These are phyloP conservation scores for Paspalum notatum DNA, from an alignment of 176 grass and related monocot genomes.

Conservation along the genomic window DNA sequence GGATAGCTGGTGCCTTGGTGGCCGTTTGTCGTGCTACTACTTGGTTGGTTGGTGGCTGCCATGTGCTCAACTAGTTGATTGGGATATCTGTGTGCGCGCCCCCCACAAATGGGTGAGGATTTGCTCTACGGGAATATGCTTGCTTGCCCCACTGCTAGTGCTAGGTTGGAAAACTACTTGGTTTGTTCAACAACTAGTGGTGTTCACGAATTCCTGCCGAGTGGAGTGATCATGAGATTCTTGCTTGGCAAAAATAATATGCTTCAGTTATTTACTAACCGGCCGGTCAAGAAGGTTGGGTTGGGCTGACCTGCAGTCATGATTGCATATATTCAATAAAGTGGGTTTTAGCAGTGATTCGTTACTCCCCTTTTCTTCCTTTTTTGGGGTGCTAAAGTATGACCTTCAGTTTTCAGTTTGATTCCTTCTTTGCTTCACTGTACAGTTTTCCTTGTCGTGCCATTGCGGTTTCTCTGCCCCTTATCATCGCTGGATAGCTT, in stretches of 20 bases:
- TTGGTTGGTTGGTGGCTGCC: conserved; percentile 41
- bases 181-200: conserved; percentile 36
- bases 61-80: conserved; percentile 54
- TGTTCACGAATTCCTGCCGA: conserved; percentile 31
- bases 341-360: neutral
- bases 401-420: neutral
- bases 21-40: conserved; percentile 19
- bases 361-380: neutral
- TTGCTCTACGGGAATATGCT: conserved; percentile 46
- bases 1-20: conserved; percentile 45
- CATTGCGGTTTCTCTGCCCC: neutral
- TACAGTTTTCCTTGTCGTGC: neutral
- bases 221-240: conserved; percentile 14
- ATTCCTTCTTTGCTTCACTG: conserved; percentile 5
- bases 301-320: conserved; percentile 2
- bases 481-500: neutral
- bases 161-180: conserved; percentile 39
- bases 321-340: neutral
- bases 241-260: conserved; percentile 18
- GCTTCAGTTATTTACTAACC: neutral
- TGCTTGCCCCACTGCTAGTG: conserved; percentile 25
- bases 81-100: neutral
- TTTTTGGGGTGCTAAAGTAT: conserved; percentile 13
- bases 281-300: neutral
- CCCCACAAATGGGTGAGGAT: conserved; percentile 11